Evolutionary conservation across 805 yeast species (phyloP).

Genomic region (Komagataella pseudopastoris): DNA sequence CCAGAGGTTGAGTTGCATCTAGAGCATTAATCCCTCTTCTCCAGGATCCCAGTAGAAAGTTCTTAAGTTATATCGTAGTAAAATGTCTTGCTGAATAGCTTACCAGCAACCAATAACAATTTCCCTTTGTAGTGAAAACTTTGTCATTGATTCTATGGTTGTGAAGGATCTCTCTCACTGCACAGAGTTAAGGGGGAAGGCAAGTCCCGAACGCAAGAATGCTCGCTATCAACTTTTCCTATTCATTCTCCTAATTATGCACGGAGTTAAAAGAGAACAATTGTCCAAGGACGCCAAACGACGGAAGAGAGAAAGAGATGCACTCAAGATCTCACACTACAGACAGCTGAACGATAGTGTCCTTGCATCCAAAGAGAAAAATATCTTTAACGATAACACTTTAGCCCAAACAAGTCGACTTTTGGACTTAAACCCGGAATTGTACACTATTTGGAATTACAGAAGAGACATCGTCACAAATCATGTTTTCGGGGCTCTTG

Average conservation of each 20-base stretch:
- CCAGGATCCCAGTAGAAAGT: too few species aligned
- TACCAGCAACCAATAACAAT: too few species aligned
- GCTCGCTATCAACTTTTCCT: background rate
- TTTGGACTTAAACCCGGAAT: conserved; percentile 66
- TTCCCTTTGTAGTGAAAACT: too few species aligned
- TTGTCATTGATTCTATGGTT: too few species aligned
- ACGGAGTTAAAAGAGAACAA: conserved; percentile 53
- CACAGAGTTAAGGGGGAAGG: too few species aligned
- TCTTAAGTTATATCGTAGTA: too few species aligned
- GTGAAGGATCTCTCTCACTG: too few species aligned
- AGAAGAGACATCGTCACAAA: conserved; percentile 55
- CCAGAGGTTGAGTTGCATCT: too few species aligned
- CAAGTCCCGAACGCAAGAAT: background rate
- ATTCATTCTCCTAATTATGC: conserved; percentile 22
- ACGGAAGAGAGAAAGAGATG: conserved; percentile 44
- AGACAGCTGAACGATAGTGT: conserved; percentile 28
- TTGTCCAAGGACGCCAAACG: conserved; percentile 41
- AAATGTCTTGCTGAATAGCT: too few species aligned
- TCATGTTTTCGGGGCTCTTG: conserved; percentile 12
- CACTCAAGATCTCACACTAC: conserved; percentile 43
- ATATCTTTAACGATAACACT: conserved; percentile 6
- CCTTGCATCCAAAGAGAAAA: conserved; percentile 12
- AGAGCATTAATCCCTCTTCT: too few species aligned
- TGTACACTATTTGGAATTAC: conserved; percentile 82
- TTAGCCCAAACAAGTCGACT: conserved; percentile 37